Base-by-base conservation (phyloP, 768 basidiomycete species). In the Mycena venus region DNA sequence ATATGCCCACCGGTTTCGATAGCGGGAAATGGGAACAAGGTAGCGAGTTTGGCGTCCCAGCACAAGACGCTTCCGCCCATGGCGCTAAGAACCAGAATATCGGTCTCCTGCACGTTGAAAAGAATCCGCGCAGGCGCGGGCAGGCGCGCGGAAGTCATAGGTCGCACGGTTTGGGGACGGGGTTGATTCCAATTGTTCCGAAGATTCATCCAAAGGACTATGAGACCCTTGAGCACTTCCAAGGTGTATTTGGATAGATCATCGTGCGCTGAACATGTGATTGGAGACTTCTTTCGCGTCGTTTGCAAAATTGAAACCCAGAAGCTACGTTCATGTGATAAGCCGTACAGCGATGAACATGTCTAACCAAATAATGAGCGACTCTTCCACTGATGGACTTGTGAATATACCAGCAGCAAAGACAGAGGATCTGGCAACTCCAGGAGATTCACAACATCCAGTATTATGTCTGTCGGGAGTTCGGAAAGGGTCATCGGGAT, bases 71-170 rank as follows among this genome's bases (percentile, higher is more conserved):
- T 17, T 5, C 31, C 32, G 15, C 5, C 27, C 53, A 69, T 27
- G 17, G 64, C 36, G n/a, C n/a, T n/a, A 25, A 75, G 70, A 40
- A 75, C 34, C 2, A 68, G 2, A 36, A 75, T 68, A 36, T 68
- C 71, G 10, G 75, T 72, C 10, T 67, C 75, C 42, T 71, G 74
- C 27, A 75, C 61, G 19, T 44, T 32, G 14, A 47, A 60, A 34
- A 72, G 29, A 7, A 75, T 65, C 5, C 65, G 58, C 19, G 51
- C 71, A 4, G 10, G 31, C 61, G 32, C 61, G 2, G 38, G 4
- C 21, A 76, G 62, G 19, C 8, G 1, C 0, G 60, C 61, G 32
- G 55, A 58, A 19, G 23, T 64, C 23, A 61, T 49, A 44, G 62
- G 71, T 11, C 38, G 59, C 15, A 25, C 47, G 21, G 66, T 21